A percentile compares a stretch with the other conserved stretches of the same genome.
These are phyloP conservation scores for Pisolithus tinctorius DNA, from an alignment of 768 basidiomycete genomes.

Conservation along the genomic window DNA sequence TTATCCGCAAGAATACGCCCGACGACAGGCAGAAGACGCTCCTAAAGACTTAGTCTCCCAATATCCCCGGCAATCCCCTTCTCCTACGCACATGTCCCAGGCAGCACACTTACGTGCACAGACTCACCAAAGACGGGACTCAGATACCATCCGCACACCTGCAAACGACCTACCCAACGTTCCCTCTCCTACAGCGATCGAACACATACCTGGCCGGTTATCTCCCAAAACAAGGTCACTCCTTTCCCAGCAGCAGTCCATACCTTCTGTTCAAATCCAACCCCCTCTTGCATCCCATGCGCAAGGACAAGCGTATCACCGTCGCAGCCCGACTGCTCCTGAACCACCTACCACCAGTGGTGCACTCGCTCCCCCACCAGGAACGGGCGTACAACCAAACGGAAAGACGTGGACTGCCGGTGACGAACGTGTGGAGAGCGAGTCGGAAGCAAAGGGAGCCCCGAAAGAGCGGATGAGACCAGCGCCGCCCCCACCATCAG, in stretches of 20 bases:
- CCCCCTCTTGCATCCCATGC: constrained; percentile 11
- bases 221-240: constrained; percentile 24
- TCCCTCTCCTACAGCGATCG: constrained; percentile 54
- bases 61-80: constrained; percentile 47
- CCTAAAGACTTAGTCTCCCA: constrained; percentile 12
- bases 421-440: constrained; percentile 35
- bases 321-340: constrained; percentile 65
- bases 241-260: constrained; percentile 20
- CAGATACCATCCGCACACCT: constrained; percentile 62
- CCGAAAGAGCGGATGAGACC: constrained; percentile 25
- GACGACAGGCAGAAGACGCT: constrained; percentile 10
- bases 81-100: constrained; percentile 36
- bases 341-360: constrained; percentile 46
- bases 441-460: constrained; percentile 23
- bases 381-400: constrained; percentile 16
- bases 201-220: constrained; percentile 26
- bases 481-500: constrained; percentile 30
- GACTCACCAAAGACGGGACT: constrained; percentile 63
- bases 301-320: constrained; percentile 39
- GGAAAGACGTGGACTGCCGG: constrained; percentile 42
- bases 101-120: constrained; percentile 25
- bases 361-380: constrained; percentile 11
- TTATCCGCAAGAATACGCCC: constrained; percentile 19
- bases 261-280: constrained; percentile 20
- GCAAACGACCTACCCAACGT: constrained; percentile 30